Percentiles rank a stretch among this genome's conserved stretches.
Evolutionary conservation across 345 rosid species (phyloP).

Genomic region (Bruguiera gymnorhiza): DNA sequence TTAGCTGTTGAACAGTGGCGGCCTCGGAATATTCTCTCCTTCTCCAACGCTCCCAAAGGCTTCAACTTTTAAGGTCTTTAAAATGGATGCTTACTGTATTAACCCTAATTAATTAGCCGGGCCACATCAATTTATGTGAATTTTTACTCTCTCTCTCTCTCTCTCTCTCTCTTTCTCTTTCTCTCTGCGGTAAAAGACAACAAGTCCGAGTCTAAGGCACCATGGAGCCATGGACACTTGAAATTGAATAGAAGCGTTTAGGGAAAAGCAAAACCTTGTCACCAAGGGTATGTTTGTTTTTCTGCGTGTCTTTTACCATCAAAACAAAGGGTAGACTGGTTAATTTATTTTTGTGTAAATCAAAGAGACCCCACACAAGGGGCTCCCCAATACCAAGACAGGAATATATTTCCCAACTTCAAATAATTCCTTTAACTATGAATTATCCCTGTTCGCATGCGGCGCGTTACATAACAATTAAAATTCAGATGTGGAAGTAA

Average conservation of each 20-base stretch:
- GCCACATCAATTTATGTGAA: too few species aligned
- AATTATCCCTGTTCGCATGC: not conserved
- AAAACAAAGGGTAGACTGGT: slow-evolving; percentile 10
- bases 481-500: too few species aligned
- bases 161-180: too few species aligned
- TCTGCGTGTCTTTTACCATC: slow-evolving; percentile 38
- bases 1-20: slow-evolving; percentile 82
- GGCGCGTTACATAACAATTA: too few species aligned
- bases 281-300: slow-evolving; percentile 51
- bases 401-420: slow-evolving; percentile 9
- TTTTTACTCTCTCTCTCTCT: too few species aligned
- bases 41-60: slow-evolving; percentile 40
- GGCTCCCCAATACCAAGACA: slow-evolving; percentile 19
- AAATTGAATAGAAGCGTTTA: slow-evolving; percentile 11
- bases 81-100: slow-evolving; percentile 19
- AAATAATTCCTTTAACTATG: not conserved
- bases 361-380: slow-evolving; percentile 16
- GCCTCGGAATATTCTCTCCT: slow-evolving; percentile 89
- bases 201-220: not conserved
- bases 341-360: slow-evolving; percentile 15
- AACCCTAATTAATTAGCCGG: slow-evolving; percentile 2
- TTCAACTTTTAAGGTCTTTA: slow-evolving; percentile 47
- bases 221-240: slow-evolving; percentile 1
- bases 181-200: too few species aligned
- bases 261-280: slow-evolving; percentile 55